Evolutionary conservation across 1,139 yeast genomes (phyloP).

Genomic region (Zhuliangozyma blackwelliae): DNA sequence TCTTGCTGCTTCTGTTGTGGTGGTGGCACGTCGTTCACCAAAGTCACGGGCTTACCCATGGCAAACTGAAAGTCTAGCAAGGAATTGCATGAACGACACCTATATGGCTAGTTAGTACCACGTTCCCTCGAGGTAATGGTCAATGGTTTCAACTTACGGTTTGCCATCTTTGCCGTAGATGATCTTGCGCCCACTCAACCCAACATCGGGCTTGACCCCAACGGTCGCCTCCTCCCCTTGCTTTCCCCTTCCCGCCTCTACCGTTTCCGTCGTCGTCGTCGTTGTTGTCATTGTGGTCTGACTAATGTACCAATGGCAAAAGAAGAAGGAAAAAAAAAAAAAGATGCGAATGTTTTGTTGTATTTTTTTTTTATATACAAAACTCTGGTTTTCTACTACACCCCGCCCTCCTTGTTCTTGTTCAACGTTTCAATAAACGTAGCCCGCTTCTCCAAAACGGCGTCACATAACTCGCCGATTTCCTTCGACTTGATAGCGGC

Average conservation of each 20-base stretch:
- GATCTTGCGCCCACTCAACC: constrained; percentile 64
- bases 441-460: constrained; percentile 54
- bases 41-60: constrained; percentile 7
- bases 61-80: constrained; percentile 72
- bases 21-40: background rate
- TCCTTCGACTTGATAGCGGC: constrained; percentile 66
- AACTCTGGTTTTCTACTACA: too few species aligned
- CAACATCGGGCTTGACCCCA: constrained; percentile 33
- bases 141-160: constrained; percentile 51
- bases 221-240: constrained; percentile 5
- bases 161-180: constrained; percentile 84
- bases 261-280: constrained; percentile 1
- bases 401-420: too few species aligned
- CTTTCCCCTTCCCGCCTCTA: background rate
- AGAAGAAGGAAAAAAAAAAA: too few species aligned
- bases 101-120: constrained; percentile 12
- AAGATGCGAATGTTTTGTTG: too few species aligned
- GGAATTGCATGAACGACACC: constrained; percentile 83
- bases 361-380: too few species aligned
- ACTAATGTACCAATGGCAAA: too few species aligned
- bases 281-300: background rate
- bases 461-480: constrained; percentile 68
- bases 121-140: too few species aligned
- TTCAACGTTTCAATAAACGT: constrained; percentile 12
- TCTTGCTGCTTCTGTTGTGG: constrained; percentile 11